A percentile compares a stretch with the other conserved stretches of the same genome.
These are phyloP conservation scores for Friedmanniomyces simplex DNA, from an alignment of 495 filamentous ascomycete species.

Conservation along the genomic window DNA sequence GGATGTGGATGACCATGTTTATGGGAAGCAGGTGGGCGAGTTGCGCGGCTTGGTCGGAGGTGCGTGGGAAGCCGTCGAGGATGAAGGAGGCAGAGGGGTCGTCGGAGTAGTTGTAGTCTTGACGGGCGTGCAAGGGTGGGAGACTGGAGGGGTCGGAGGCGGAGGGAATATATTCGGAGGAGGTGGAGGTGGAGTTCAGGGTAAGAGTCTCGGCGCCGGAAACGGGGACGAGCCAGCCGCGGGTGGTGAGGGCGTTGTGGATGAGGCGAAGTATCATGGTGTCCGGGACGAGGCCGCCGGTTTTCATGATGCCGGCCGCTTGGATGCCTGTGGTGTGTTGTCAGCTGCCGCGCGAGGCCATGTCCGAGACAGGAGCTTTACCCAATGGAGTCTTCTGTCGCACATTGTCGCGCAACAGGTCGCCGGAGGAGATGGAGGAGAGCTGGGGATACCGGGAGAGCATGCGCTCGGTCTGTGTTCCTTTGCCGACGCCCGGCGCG, in stretches of 20 bases:
- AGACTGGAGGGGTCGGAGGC: conserved; percentile 9
- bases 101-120: conserved; percentile 41
- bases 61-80: conserved; percentile 93
- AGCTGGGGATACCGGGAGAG: conserved; percentile 79
- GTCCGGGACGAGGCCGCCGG: conserved; percentile 76
- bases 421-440: conserved; percentile 85
- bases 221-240: conserved; percentile 61
- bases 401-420: conserved; percentile 82
- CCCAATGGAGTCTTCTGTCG: conserved; percentile 72
- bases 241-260: conserved; percentile 67
- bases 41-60: conserved; percentile 62
- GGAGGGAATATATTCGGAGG: conserved; percentile 33
- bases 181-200: conserved; percentile 24
- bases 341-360: not conserved
- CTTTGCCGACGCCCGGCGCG: conserved; percentile 89
- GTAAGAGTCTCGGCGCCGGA: conserved; percentile 28
- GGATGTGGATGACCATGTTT: conserved; percentile 71
- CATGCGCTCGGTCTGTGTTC: conserved; percentile 84
- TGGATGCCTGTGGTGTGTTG: conserved; percentile 52
- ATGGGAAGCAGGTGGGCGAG: conserved; percentile 76
- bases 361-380: conserved; percentile 32
- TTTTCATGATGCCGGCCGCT: conserved; percentile 77
- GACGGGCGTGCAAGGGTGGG: not conserved
- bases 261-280: conserved; percentile 87
- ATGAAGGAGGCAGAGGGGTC: conserved; percentile 78